Percentiles rank a stretch among this genome's conserved stretches.
These are phyloP conservation scores for Psilocybe cyanescens DNA, from an alignment of 768 basidiomycete species.

Conservation along the genomic window DNA sequence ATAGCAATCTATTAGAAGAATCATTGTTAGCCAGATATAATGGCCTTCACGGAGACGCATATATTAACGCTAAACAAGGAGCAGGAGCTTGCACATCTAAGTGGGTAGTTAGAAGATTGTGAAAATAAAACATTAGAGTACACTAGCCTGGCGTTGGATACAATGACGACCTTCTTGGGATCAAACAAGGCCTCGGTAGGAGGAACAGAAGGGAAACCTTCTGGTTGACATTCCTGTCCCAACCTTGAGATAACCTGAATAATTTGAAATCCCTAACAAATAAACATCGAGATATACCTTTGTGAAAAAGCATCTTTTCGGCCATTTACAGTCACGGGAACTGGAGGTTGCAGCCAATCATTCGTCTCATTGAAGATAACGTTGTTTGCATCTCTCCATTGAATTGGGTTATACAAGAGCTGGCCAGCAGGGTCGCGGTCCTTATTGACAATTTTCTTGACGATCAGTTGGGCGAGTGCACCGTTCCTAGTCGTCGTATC, in stretches of 20 bases:
- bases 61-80: constrained; percentile 46
- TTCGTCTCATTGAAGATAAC: constrained; percentile 38
- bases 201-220: constrained; percentile 29
- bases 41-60: constrained; percentile 13
- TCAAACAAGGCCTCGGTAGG: constrained; percentile 55
- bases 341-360: constrained; percentile 52
- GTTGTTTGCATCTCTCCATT: constrained; percentile 50
- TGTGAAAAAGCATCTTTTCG: constrained; percentile 54
- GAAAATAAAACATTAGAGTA: neutral
- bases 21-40: neutral
- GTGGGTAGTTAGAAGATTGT: neutral
- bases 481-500: constrained; percentile 53
- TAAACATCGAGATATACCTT: constrained; percentile 27
- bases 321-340: constrained; percentile 50
- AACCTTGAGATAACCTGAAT: constrained; percentile 29
- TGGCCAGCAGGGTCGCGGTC: constrained; percentile 45
- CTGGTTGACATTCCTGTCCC: constrained; percentile 44
- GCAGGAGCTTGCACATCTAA: constrained; percentile 53
- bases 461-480: constrained; percentile 55
- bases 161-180: constrained; percentile 52
- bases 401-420: constrained; percentile 51
- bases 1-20: constrained; percentile 50
- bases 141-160: constrained; percentile 57
- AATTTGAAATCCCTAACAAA: neutral
- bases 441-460: constrained; percentile 40